Evolutionary conservation across 495 filamentous ascomycete species (phyloP).

Genomic region (Tuber borchii): DNA sequence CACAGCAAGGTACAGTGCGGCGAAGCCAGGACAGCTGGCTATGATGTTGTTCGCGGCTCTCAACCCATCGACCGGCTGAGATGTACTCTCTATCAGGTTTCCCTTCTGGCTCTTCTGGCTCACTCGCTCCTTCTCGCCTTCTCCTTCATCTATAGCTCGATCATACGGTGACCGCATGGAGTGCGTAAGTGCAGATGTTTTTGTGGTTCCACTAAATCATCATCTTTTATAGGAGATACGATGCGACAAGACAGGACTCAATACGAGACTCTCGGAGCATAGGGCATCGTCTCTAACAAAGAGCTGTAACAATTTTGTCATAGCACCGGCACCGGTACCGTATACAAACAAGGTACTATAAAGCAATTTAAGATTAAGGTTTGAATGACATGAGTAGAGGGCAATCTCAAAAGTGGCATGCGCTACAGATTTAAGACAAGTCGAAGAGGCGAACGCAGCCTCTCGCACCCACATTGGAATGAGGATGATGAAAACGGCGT

Average conservation of each 20-base stretch:
- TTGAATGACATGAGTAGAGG: background rate
- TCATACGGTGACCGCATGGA: background rate
- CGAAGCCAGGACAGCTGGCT: constrained; percentile 30
- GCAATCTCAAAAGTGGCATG: background rate
- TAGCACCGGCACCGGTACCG: background rate
- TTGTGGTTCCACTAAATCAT: constrained; percentile 32
- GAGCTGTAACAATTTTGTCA: background rate
- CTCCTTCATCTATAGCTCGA: background rate
- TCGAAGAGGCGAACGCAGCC: constrained; percentile 11
- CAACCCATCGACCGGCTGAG: constrained; percentile 21
- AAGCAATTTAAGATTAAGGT: background rate
- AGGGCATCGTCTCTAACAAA: background rate
- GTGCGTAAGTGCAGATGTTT: constrained; percentile 6
- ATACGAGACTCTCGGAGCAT: background rate
- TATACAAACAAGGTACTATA: background rate
- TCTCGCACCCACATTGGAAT: constrained; percentile 10
- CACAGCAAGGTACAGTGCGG: constrained; percentile 26
- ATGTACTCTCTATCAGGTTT: constrained; percentile 4
- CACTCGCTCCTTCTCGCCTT: background rate
- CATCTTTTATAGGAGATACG: background rate
- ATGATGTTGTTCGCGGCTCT: constrained; percentile 19
- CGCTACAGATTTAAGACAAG: constrained; percentile 2
- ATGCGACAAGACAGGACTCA: background rate
- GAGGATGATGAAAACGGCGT: constrained; percentile 15
- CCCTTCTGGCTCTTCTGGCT: background rate